A percentile compares a stretch with the other conserved stretches of the same genome.
Conservation (phyloP, 257 asterid genomes). For the Nicotiana tabacum region DNA sequence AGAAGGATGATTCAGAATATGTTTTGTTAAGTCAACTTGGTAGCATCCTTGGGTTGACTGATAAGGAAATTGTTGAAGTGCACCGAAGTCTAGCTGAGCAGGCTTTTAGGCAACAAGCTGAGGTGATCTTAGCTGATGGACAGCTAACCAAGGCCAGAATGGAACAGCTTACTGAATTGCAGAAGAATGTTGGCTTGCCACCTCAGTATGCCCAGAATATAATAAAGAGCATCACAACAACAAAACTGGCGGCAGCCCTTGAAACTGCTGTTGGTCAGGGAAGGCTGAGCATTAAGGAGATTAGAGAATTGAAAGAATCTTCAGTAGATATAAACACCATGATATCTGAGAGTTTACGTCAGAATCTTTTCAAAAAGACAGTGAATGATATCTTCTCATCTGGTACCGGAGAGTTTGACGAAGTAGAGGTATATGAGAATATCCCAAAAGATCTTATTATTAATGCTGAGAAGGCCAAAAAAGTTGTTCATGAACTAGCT, state of each 20-base stretch:
- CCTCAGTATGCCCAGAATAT: constrained; percentile 75
- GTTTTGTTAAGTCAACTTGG: constrained; percentile 70
- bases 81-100: constrained; percentile 88
- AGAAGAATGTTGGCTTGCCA: constrained; percentile 80
- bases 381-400: constrained; percentile 73
- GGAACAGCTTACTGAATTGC: constrained; percentile 72
- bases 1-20: constrained; percentile 86
- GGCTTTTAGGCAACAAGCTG: constrained; percentile 88
- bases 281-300: constrained; percentile 84
- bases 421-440: constrained; percentile 73
- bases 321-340: constrained; percentile 74
- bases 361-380: constrained; percentile 75
- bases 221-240: constrained; percentile 62
- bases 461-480: constrained; percentile 55
- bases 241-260: constrained; percentile 84
- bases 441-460: constrained; percentile 82
- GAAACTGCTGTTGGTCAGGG: constrained; percentile 90
- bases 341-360: constrained; percentile 74
- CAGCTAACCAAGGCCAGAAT: constrained; percentile 71
- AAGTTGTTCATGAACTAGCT: constrained; percentile 68
- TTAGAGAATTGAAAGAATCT: constrained; percentile 74
- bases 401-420: constrained; percentile 93
- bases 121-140: constrained; percentile 92
- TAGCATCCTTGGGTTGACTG: constrained; percentile 69
- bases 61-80: constrained; percentile 73